Evolutionary conservation across 495 filamentous ascomycete genomes (phyloP), one percentile per base, ranked within the genome.

Genomic region (Clohesyomyces aquaticus): DNA sequence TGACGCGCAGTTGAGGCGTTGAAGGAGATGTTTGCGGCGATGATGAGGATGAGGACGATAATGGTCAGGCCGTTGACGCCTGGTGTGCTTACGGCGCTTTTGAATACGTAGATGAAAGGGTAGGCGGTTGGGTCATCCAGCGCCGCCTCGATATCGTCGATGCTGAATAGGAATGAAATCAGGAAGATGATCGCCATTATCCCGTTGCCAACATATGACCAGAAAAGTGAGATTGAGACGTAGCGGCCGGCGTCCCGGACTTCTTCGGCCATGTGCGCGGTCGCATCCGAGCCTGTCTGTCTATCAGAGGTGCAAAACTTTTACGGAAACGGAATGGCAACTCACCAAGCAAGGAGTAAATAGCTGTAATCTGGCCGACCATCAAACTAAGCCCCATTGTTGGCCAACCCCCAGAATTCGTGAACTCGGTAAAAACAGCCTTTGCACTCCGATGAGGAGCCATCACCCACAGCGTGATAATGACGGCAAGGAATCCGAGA

Each of bases 1-100:
- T 85, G 83, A 1, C 83, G 77, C 9, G 82, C 84, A 6, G 81
- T 79, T 0, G 82, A 84, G 2, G 83, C 82, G 16, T 83, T 79
- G 59, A 81, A 77, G 57, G 77, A 81, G 53, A 85, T 78, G 4
- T 78, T 78, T 21, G 79, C 79, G 35, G 75, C 78, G 14, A 78
- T 76, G 2, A 81, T 62, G 6, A 81, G 76, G 10, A 87, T 61
- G 8, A 82, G 70, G 43, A 85, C 67, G 29, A 85, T 76, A 14
- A 74, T 72, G 1, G 79, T 81, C 76, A 85, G 80, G 26, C 76
- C 74, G 29, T 77, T 80, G 3, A 80, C 78, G 0, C 73, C 82
- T 12, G 76, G 72, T 6, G 73, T 67, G 51, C 68, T 80, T 4
- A 76, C 62, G 1, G 81, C 82, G 3, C 77, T 75, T 57, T 83